phyloP scores from a whole-genome alignment of 495 filamentous ascomycete species.

The Xylaria scruposa region DNA sequence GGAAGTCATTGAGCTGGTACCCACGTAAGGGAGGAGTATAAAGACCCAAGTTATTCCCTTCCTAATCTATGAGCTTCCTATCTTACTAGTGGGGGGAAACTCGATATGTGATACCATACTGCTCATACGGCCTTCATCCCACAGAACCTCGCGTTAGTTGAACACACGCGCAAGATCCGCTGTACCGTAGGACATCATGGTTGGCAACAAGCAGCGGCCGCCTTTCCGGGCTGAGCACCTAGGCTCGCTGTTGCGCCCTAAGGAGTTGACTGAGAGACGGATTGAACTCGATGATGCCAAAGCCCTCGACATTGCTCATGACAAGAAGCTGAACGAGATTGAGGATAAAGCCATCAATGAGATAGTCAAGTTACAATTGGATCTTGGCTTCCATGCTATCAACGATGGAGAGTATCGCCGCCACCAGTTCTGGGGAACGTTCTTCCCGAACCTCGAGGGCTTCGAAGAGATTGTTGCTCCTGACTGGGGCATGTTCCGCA shows the following conservation, averaged over 20 bases:
- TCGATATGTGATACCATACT: neutral
- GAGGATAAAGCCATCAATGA: constrained; percentile 69
- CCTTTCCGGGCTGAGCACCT: constrained; percentile 78
- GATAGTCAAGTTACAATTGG: constrained; percentile 64
- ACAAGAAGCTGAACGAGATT: constrained; percentile 48
- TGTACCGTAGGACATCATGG: constrained; percentile 26
- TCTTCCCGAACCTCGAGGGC: constrained; percentile 71
- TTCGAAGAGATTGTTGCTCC: constrained; percentile 68
- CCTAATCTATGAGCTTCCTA: neutral
- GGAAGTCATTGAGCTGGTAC: neutral
- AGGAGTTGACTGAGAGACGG: constrained; percentile 64
- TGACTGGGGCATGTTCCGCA: constrained; percentile 64
- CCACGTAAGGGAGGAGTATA: neutral
- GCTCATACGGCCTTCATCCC: neutral
- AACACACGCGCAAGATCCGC: neutral
- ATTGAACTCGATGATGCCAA: constrained; percentile 52
- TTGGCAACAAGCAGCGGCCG: constrained; percentile 59
- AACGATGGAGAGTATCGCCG: constrained; percentile 74
- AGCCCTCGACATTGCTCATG: constrained; percentile 40
- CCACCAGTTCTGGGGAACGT: constrained; percentile 62
- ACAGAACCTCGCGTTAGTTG: neutral
- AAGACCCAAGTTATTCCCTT: neutral
- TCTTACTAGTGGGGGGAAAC: neutral
- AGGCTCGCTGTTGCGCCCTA: constrained; percentile 71
- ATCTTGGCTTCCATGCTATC: constrained; percentile 67